phyloP scores from a whole-genome alignment of 2,329 filamentous ascomycete species.

The Penicillium sp. region DNA sequence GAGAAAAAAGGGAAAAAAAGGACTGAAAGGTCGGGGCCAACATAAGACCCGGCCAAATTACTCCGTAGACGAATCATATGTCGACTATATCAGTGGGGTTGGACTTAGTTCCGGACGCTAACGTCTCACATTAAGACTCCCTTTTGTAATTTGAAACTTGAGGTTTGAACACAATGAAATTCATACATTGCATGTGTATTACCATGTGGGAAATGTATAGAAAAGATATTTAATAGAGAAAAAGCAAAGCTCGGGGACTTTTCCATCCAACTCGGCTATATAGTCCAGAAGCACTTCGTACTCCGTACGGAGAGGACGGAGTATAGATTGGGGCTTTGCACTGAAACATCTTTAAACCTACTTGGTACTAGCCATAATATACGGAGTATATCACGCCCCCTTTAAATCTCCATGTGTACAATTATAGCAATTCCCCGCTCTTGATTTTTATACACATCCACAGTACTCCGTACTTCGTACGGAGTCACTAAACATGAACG shows the following conservation, averaged over 20 bases:
- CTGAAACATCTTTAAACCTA: neutral
- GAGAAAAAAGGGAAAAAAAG: neutral
- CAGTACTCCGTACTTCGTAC: no score
- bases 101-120: slow-evolving; percentile 26
- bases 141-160: slow-evolving; percentile 11
- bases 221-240: neutral
- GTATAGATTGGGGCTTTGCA: neutral
- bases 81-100: slow-evolving; percentile 19
- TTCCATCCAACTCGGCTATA: neutral
- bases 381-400: neutral
- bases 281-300: neutral
- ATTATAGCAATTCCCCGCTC: neutral
- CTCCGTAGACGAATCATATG: slow-evolving; percentile 9
- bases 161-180: neutral
- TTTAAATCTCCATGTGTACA: neutral
- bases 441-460: neutral
- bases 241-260: no score
- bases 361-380: neutral
- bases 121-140: slow-evolving; percentile 25
- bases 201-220: no score
- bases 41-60: neutral
- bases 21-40: neutral
- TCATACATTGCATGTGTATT: neutral
- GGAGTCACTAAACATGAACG: neutral
- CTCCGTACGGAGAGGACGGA: neutral